These are phyloP conservation scores for Suhomyces terraborum DNA, from an alignment of 1,139 yeast species.

Conservation along the genomic window DNA sequence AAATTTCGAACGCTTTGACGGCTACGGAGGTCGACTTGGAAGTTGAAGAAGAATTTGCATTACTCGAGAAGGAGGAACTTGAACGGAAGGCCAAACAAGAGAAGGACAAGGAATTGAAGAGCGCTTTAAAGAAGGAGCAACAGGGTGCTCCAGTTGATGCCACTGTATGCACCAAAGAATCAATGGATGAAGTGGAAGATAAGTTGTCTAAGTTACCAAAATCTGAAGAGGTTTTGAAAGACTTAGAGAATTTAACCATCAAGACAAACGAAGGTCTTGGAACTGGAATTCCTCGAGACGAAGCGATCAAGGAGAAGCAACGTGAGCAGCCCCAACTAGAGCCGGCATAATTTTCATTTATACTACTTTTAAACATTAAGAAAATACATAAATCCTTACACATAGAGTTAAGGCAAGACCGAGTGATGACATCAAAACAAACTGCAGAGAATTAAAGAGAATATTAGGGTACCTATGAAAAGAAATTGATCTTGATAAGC, in stretches of 20 bases:
- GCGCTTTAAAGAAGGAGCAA: background rate
- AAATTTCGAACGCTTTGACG: conserved; percentile 36
- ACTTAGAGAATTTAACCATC: conserved; percentile 5
- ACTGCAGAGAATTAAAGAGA: conserved; percentile 14
- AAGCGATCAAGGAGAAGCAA: too few relatives aligned
- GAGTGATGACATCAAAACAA: conserved; percentile 8
- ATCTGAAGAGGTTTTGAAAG: conserved; percentile 1
- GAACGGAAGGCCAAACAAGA: conserved; percentile 1
- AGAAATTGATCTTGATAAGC: conserved; percentile 1
- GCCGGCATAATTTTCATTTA: background rate
- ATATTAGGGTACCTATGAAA: conserved; percentile 8
- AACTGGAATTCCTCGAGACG: too few relatives aligned
- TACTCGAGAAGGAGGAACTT: conserved; percentile 9
- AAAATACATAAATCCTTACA: conserved; percentile 11
- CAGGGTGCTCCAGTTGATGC: too few relatives aligned
- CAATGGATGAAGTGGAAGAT: background rate
- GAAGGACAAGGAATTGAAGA: background rate
- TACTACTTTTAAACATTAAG: conserved; percentile 7
- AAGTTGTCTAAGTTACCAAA: background rate
- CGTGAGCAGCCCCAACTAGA: background rate
- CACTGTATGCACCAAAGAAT: background rate
- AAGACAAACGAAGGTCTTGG: background rate
- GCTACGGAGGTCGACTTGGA: conserved; percentile 24
- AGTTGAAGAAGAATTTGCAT: conserved; percentile 20
- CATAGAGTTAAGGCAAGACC: conserved; percentile 11